phyloP scores from a whole-genome alignment of 371 early-diverging fungal genomes.

The Circinella minor region DNA sequence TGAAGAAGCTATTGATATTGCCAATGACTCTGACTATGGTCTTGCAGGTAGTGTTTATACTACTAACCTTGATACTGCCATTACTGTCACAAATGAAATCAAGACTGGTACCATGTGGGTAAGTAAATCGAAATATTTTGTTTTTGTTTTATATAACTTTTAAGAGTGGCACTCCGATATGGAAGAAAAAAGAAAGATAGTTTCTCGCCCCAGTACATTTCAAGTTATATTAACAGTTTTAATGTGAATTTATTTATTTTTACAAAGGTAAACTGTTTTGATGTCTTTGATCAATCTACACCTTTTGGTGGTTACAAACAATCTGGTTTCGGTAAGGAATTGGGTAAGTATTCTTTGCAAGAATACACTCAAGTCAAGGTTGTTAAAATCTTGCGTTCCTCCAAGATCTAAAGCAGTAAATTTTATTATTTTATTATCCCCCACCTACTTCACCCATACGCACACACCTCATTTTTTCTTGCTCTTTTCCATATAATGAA shows the following conservation, averaged over 20 bases:
- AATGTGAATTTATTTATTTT: too few relatives aligned
- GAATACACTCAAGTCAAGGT: slow-evolving; percentile 74
- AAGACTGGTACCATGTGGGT: slow-evolving; percentile 67
- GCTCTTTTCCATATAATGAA: too few relatives aligned
- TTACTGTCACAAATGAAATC: slow-evolving; percentile 63
- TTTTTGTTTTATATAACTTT: too few relatives aligned
- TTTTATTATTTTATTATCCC: too few relatives aligned
- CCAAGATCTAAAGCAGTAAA: too few relatives aligned
- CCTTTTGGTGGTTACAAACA: slow-evolving; percentile 92
- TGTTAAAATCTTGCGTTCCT: slow-evolving; percentile 46
- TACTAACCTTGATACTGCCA: slow-evolving; percentile 65
- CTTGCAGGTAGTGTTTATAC: slow-evolving; percentile 90
- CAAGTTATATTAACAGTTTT: too few relatives aligned
- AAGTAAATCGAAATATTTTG: not conserved
- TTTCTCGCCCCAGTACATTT: too few relatives aligned
- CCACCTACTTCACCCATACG: too few relatives aligned
- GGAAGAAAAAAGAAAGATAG: too few relatives aligned
- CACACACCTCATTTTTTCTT: too few relatives aligned
- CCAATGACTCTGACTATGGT: slow-evolving; percentile 82
- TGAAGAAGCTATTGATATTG: slow-evolving; percentile 79
- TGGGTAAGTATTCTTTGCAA: slow-evolving; percentile 73
- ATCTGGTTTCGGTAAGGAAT: slow-evolving; percentile 83
- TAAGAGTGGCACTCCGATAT: too few relatives aligned
- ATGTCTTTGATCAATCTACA: slow-evolving; percentile 55
- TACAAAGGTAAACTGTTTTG: slow-evolving; percentile 54